Evolutionary conservation across 306 rosid genomes (phyloP), one percentile per base, ranked within the genome.

Genomic region (Prosopis cineraria): DNA sequence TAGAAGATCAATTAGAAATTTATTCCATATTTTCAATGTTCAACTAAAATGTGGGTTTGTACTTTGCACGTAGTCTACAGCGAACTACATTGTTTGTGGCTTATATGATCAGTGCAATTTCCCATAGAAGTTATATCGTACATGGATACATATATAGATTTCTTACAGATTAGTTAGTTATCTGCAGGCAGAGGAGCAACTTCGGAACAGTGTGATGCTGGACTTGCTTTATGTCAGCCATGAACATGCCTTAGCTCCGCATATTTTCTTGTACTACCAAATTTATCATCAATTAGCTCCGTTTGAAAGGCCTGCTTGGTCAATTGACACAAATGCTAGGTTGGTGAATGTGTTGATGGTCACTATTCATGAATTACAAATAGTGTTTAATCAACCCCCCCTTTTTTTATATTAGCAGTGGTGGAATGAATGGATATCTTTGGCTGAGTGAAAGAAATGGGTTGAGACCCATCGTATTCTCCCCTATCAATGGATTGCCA

Each of bases 381-480:
- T 33, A 50, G 69, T 62, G 19, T 71, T 70, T 65, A 39, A 79
- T 20, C 41, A 52, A 47, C 34, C 45, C 70, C 77, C 19, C 20
- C 10, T 40, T 0, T 58, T 58, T 58, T 68, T 75, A 16, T n/a
- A 29, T 83, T 76, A 77, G 72, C 91, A 95, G 98, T 36, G 93
- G 87, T 72, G 97, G 98, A 70, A 95, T 95, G 97, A 92, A 92
- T 84, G 98, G 98, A 78, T 89, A 10, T 82, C 78, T 92, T 72
- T 91, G 91, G 93, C 73, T 85, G 40, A 77, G 80, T 34, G 97
- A 95, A 80, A 92, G 97, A 81, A 95, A 90, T 87, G 89, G 73
- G 37, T 10, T 87, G 62, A 86, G 81, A 72, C 63, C 52, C 16
- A 14, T 74, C 70, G 87, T 92, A 74, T 74, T 73, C n/a, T 95